phyloP scores from a whole-genome alignment of 305 asterid genomes.

The Solanum chacoense region DNA sequence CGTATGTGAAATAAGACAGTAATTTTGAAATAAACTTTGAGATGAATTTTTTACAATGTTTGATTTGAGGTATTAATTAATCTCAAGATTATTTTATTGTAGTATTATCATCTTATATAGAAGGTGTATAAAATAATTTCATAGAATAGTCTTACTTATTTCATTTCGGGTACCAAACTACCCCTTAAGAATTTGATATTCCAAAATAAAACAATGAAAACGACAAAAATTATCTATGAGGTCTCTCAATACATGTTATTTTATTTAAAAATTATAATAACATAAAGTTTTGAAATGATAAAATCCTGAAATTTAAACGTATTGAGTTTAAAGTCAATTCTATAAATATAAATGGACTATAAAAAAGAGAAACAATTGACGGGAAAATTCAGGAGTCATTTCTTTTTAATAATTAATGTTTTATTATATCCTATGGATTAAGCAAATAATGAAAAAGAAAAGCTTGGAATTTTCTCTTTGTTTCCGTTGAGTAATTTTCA shows the following conservation, averaged over 20 bases:
- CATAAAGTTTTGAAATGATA: neutral
- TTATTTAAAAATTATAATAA: neutral
- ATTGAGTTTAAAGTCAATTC: neutral
- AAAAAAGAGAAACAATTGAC: neutral
- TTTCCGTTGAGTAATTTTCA: neutral
- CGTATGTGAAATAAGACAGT: neutral
- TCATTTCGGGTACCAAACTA: no score
- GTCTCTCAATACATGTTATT: no score
- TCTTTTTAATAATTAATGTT: neutral
- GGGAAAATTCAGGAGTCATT: neutral
- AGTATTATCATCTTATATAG: no score
- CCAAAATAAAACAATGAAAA: neutral
- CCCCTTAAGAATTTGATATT: no score
- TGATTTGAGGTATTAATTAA: neutral
- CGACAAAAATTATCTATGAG: no score
- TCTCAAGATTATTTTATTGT: neutral
- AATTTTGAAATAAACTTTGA: neutral
- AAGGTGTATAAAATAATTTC: no score
- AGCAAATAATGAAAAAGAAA: neutral
- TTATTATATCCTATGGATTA: neutral
- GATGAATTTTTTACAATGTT: neutral
- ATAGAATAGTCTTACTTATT: no score
- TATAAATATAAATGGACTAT: neutral
- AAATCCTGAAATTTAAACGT: neutral
- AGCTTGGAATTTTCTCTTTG: neutral